Conservation (phyloP, 2,329 filamentous ascomycete species). For the Zopfia rhizophila region DNA sequence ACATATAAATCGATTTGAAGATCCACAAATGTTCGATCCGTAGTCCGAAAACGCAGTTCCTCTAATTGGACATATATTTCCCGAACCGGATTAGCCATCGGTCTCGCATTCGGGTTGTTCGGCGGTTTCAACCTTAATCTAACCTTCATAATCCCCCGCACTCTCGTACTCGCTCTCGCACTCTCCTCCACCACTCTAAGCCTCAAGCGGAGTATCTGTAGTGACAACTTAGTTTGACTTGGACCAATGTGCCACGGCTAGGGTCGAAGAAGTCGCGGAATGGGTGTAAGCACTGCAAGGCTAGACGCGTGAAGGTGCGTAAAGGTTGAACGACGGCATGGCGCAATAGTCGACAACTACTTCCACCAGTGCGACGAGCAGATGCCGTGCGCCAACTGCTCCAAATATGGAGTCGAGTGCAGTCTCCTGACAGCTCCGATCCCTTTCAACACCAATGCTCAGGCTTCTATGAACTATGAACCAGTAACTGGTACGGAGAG, state of each 20-base stretch:
- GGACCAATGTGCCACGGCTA: constrained; percentile 31
- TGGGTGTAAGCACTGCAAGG: constrained; percentile 40
- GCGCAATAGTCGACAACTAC: neutral
- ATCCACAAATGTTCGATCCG: too few relatives aligned
- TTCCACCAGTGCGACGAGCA: constrained; percentile 41
- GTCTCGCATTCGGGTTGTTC: too few relatives aligned
- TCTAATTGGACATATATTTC: too few relatives aligned
- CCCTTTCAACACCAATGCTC: constrained; percentile 2
- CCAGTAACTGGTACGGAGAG: neutral
- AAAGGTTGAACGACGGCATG: neutral
- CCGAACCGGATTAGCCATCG: too few relatives aligned
- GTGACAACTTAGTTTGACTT: too few relatives aligned
- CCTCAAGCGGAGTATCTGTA: neutral
- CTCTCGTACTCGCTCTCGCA: constrained; percentile 40
- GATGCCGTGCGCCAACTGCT: constrained; percentile 39
- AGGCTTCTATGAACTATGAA: constrained; percentile 5
- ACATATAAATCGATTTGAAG: too few relatives aligned
- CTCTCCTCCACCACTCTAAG: constrained; percentile 38
- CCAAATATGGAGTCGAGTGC: constrained; percentile 39
- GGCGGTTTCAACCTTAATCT: too few relatives aligned
- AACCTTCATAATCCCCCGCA: too few relatives aligned
- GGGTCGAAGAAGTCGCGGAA: constrained; percentile 37
- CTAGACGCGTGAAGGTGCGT: constrained; percentile 38
- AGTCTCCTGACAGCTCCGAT: constrained; percentile 31
- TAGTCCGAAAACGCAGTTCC: too few relatives aligned